Conservation (phyloP, 768 basidiomycete species). For the Mycena galericulata region DNA sequence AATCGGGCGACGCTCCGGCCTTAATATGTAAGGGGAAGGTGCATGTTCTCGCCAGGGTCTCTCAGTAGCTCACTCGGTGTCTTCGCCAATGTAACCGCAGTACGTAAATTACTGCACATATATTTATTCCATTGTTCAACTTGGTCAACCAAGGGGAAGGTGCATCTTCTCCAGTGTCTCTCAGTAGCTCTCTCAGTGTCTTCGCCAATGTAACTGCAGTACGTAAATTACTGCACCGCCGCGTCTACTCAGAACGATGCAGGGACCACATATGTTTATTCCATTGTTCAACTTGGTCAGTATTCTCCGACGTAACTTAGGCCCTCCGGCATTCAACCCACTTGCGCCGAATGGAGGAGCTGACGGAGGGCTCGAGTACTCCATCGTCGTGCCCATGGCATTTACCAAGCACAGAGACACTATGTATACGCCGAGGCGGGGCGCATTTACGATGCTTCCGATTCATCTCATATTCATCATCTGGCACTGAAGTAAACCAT, state of each 20-base stretch:
- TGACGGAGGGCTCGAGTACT: too few relatives aligned
- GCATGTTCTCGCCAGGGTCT: slow-evolving; percentile 95
- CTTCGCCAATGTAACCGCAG: slow-evolving; percentile 90
- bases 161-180: too few relatives aligned
- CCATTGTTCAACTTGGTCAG: slow-evolving; percentile 52
- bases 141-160: too few relatives aligned
- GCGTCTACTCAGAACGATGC: too few relatives aligned
- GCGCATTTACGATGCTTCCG: slow-evolving; percentile 73
- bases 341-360: slow-evolving; percentile 54
- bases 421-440: slow-evolving; percentile 89
- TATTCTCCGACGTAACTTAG: slow-evolving; percentile 79
- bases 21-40: slow-evolving; percentile 78
- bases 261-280: too few relatives aligned
- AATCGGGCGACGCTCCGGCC: slow-evolving; percentile 60
- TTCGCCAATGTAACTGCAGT: too few relatives aligned
- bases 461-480: slow-evolving; percentile 1
- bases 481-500: slow-evolving; percentile 30
- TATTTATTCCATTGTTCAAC: background rate
- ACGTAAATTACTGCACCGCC: too few relatives aligned
- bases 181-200: too few relatives aligned
- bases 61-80: too few relatives aligned
- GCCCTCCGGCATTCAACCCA: slow-evolving; percentile 67
- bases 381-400: slow-evolving; percentile 81
- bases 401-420: slow-evolving; percentile 93
- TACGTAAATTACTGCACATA: slow-evolving; percentile 54